Conservation (phyloP, 2,329 filamentous ascomycete species). For the Ophiosphaerella herpotricha region DNA sequence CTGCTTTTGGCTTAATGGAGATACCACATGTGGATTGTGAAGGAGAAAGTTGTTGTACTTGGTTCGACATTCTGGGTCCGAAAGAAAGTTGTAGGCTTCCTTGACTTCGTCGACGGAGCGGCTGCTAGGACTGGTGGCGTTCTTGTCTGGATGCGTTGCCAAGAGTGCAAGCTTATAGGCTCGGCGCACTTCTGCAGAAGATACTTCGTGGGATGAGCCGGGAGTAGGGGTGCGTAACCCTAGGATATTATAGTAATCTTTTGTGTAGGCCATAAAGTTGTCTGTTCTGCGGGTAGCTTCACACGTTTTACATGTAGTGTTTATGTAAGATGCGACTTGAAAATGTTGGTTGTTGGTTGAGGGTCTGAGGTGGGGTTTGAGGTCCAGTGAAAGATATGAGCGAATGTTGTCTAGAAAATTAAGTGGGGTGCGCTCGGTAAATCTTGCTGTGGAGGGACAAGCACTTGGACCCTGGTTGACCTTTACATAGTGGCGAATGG, state of each 20-base stretch:
- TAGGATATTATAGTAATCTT: constrained; percentile 39
- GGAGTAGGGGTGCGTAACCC: constrained; percentile 18
- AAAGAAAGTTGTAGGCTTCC: constrained; percentile 61
- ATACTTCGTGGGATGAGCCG: constrained; percentile 1
- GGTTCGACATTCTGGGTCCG: constrained; percentile 47
- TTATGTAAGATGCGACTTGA: background rate
- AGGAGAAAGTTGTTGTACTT: constrained; percentile 47
- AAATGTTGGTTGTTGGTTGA: background rate
- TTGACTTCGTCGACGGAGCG: constrained; percentile 60
- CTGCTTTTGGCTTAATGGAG: too few relatives aligned
- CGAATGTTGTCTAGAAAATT: constrained; percentile 10
- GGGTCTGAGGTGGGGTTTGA: background rate
- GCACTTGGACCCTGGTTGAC: background rate
- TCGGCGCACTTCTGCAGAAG: constrained; percentile 14
- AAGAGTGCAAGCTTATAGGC: constrained; percentile 64
- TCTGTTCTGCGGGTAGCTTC: background rate
- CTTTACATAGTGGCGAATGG: constrained; percentile 7
- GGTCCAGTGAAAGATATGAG: background rate
- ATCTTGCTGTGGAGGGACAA: constrained; percentile 12
- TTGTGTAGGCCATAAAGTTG: constrained; percentile 26
- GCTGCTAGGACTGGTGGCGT: background rate
- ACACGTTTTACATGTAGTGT: background rate
- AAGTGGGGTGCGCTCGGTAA: constrained; percentile 7
- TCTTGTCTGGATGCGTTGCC: constrained; percentile 64
- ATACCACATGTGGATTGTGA: constrained; percentile 2